Percentiles rank a stretch among this genome's conserved stretches.
Evolutionary conservation across 129 eudicot genomes (phyloP).

Genomic region (Helianthus tuberosus): DNA sequence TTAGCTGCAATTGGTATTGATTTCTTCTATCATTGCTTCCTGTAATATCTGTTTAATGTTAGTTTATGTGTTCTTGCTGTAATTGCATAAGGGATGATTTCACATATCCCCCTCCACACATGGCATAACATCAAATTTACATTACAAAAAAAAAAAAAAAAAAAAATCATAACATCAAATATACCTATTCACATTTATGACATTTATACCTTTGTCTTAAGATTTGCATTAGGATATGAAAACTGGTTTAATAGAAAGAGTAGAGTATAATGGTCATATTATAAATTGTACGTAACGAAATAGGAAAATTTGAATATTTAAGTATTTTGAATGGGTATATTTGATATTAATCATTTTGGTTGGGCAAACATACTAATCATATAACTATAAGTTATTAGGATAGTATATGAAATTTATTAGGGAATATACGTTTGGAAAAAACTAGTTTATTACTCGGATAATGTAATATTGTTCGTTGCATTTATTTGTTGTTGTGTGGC

Average conservation of each 20-base stretch:
- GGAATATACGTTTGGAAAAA: neutral
- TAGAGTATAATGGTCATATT: neutral
- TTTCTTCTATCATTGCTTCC: slow-evolving; percentile 13
- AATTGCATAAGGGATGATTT: neutral
- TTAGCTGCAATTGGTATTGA: slow-evolving; percentile 88
- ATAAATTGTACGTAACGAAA: neutral
- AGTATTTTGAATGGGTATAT: neutral
- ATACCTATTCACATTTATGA: neutral
- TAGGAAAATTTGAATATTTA: neutral
- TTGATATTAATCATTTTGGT: neutral
- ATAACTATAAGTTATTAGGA: neutral
- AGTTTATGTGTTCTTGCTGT: slow-evolving; percentile 15
- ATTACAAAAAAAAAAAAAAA: neutral
- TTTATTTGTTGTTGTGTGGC: neutral
- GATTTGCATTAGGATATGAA: neutral
- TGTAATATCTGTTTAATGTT: neutral
- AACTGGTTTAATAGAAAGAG: neutral
- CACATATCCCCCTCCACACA: neutral
- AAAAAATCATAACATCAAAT: neutral
- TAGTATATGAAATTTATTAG: neutral
- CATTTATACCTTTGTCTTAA: neutral
- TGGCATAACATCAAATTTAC: neutral
- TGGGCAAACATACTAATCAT: neutral
- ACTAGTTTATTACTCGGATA: neutral
- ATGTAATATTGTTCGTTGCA: neutral